phyloP scores from a whole-genome alignment of 108 stramenopile species.

The Conticribra guillardii region DNA sequence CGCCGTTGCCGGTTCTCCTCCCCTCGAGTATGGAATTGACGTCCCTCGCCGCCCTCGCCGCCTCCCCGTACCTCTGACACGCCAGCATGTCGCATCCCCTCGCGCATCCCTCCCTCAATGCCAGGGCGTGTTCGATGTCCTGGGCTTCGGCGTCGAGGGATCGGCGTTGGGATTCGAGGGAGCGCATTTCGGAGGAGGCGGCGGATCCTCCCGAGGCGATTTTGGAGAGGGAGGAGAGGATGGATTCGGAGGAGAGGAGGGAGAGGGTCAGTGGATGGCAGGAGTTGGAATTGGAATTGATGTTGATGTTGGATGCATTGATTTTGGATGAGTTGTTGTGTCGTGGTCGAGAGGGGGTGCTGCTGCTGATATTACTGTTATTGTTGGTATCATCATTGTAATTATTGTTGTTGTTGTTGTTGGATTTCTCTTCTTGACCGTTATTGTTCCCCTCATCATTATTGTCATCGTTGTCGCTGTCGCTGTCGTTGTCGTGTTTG shows the following conservation, averaged over 20 bases:
- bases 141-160: constrained; percentile 63
- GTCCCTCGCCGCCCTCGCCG: constrained; percentile 63
- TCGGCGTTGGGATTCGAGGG: constrained; percentile 72
- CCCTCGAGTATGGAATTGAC: constrained; percentile 32
- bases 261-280: constrained; percentile 57
- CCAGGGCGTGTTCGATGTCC: constrained; percentile 70
- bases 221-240: constrained; percentile 77
- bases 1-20: neutral
- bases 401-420: too few relatives aligned
- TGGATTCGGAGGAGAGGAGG: constrained; percentile 73
- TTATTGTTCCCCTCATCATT: too few relatives aligned
- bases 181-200: constrained; percentile 79
- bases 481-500: constrained; percentile 7
- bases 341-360: too few relatives aligned
- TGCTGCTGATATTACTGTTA: too few relatives aligned
- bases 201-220: constrained; percentile 83
- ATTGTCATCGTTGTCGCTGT: too few relatives aligned
- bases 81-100: constrained; percentile 54
- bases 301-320: too few relatives aligned
- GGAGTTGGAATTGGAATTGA: constrained; percentile 17
- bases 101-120: constrained; percentile 54
- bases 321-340: too few relatives aligned
- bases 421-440: too few relatives aligned
- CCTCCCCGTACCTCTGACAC: constrained; percentile 58
- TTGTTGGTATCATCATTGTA: too few relatives aligned